phyloP scores from a whole-genome alignment of 2,329 filamentous ascomycete species.

The Ophiognomonia clavigignenti-juglandacearum region DNA sequence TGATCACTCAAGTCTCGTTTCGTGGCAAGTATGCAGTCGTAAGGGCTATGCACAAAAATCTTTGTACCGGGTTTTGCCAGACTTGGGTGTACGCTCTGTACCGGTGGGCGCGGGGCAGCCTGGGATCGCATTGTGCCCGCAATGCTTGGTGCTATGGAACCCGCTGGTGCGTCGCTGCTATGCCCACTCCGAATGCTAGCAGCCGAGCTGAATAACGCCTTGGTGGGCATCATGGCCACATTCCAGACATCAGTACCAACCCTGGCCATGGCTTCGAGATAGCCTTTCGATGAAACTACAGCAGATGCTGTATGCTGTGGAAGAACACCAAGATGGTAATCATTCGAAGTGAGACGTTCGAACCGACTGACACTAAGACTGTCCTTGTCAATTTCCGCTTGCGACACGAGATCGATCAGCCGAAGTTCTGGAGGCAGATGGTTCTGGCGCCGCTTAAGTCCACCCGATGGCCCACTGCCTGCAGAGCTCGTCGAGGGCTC shows the following conservation, averaged over 20 bases:
- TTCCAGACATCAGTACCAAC: conserved; percentile 81
- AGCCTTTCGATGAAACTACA: conserved; percentile 61
- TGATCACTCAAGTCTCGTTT: conserved; percentile 84
- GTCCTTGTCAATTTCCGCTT: conserved; percentile 84
- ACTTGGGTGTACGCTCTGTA: conserved; percentile 44
- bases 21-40: conserved; percentile 90
- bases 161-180: conserved; percentile 56
- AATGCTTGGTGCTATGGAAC: conserved; percentile 37
- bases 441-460: conserved; percentile 67
- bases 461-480: conserved; percentile 57
- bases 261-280: conserved; percentile 70
- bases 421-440: conserved; percentile 84
- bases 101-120: conserved; percentile 19
- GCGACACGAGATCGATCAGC: conserved; percentile 81
- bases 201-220: conserved; percentile 76
- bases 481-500: conserved; percentile 41
- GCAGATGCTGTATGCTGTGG: conserved; percentile 64
- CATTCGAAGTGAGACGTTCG: conserved; percentile 77
- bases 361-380: conserved; percentile 80
- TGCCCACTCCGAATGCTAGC: conserved; percentile 66
- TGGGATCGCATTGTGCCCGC: conserved; percentile 27
- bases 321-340: conserved; percentile 85
- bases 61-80: conserved; percentile 55
- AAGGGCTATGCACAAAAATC: conserved; percentile 93
- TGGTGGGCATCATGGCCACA: conserved; percentile 77